Base-by-base conservation (phyloP, 306 rosid species). In the Cicer judaicum region DNA sequence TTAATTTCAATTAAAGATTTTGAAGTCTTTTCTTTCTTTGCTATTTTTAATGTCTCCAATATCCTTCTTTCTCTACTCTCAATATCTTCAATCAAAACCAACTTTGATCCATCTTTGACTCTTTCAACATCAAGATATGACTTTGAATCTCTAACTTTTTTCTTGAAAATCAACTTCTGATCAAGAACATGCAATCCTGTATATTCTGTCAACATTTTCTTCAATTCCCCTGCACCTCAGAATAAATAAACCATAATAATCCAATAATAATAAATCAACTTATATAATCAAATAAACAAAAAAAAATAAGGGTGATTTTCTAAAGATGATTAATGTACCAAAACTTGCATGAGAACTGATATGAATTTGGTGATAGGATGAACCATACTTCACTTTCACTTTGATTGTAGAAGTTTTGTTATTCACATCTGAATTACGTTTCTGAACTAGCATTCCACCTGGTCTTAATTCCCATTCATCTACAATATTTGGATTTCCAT, bases 361-460 rank as follows among this genome's bases (percentile, higher is more conserved):
- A 14, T 54, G 64, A 75, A 94, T 74, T 74, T 91, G 85, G 15
- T 86, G 95, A 77, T 63, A 85, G 13, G 76, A 73, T 7, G 90
- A 82, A 21, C 83, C 90, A 82, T 88, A 82, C 70, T 91, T 91
- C 10, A 91, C 97, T 64, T 85, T 84, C 48, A 94, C 81, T 63
- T 68, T 84, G 78, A 94, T 79, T 38, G 81, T 38, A 19, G 81
- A 68, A 40, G 68, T 64, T 11, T 65, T 84, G 47, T 81, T 78
- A 50, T 81, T 78, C 41, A 2, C 47, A 18, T 84, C 88, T 2
- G 80, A 69, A 54, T 78, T 81, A 66, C 98, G 84, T 73, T 86
- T 89, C 47, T 93, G 98, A 0, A 93, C 97, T 48, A 93, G 47
- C 98, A 93, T 88, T 79, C 97, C 98, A 19, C 98, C 91, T 4